These are phyloP conservation scores for Porodaedalea pini DNA, from an alignment of 1,284 basidiomycete genomes.

Conservation along the genomic window DNA sequence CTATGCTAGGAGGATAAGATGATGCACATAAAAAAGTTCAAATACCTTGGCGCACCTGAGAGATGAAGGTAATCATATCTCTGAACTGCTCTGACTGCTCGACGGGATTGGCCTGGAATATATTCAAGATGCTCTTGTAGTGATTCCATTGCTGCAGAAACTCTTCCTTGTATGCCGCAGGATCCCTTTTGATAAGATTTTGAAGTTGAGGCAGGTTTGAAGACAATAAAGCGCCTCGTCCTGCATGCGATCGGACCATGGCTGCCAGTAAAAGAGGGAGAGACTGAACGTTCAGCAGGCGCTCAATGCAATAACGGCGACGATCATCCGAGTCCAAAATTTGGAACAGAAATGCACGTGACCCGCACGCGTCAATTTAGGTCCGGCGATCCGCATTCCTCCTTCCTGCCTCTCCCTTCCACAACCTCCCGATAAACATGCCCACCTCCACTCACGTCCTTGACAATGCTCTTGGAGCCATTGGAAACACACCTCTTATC, in stretches of 20 bases:
- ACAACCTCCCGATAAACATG: constrained; percentile 5
- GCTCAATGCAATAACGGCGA: neutral
- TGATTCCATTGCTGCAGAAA: constrained; percentile 99
- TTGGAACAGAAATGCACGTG: neutral
- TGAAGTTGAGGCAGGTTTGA: constrained; percentile 82
- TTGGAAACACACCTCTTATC: constrained; percentile 90
- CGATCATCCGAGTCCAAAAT: neutral
- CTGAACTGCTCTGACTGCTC: constrained; percentile 81
- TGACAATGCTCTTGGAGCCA: constrained; percentile 75
- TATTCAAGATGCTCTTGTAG: constrained; percentile 83
- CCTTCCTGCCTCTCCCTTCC: neutral
- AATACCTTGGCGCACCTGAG: constrained; percentile 53
- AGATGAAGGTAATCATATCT: constrained; percentile 84
- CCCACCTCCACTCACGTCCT: constrained; percentile 46
- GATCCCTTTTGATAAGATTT: constrained; percentile 95
- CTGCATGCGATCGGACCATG: constrained; percentile 19
- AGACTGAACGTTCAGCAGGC: neutral
- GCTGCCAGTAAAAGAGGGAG: neutral
- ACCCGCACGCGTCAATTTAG: constrained; percentile 2
- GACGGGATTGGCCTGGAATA: constrained; percentile 75
- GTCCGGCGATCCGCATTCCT: neutral
- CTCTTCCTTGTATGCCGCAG: constrained; percentile 89
- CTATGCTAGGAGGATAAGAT: constrained; percentile 34
- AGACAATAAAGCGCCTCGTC: constrained; percentile 57
- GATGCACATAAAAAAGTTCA: constrained; percentile 1